A percentile compares a stretch with the other conserved stretches of the same genome.
Conservation (phyloP, 768 basidiomycete genomes). For the Podaxis mareebaensis region DNA sequence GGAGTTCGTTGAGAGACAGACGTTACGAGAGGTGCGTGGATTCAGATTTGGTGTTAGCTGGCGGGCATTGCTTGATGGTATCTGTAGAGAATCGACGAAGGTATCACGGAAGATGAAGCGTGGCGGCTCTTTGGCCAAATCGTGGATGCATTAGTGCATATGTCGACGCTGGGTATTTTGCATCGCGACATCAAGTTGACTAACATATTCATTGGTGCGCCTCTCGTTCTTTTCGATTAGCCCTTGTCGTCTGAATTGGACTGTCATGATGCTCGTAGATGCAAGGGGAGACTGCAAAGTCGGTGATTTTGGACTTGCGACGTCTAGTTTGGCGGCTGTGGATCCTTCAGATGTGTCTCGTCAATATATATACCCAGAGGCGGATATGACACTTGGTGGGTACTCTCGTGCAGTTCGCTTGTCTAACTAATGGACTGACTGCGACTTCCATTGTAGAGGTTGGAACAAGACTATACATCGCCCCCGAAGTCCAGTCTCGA, state of each 20-base stretch:
- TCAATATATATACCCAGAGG: slow-evolving; percentile 43
- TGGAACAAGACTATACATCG: slow-evolving; percentile 89
- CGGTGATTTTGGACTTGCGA: slow-evolving; percentile 92
- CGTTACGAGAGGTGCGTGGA: slow-evolving; percentile 70
- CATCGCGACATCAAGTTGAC: slow-evolving; percentile 91
- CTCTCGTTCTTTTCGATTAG: neutral
- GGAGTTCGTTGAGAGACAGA: slow-evolving; percentile 93
- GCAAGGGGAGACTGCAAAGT: slow-evolving; percentile 88
- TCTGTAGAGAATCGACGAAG: slow-evolving; percentile 72
- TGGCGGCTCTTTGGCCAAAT: slow-evolving; percentile 92
- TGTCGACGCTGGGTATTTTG: slow-evolving; percentile 84
- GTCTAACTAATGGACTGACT: neutral
- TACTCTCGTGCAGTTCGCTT: neutral
- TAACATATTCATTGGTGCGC: slow-evolving; percentile 89
- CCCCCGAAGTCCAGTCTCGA: slow-evolving; percentile 80
- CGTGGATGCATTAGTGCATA: slow-evolving; percentile 86
- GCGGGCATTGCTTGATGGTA: slow-evolving; percentile 2
- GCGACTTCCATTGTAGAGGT: slow-evolving; percentile 53
- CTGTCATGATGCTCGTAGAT: slow-evolving; percentile 42
- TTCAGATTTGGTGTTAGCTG: neutral
- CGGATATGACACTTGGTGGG: slow-evolving; percentile 77
- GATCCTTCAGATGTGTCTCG: slow-evolving; percentile 70
- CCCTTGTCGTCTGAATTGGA: neutral
- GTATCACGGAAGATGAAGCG: slow-evolving; percentile 78
- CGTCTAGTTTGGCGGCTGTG: slow-evolving; percentile 76